phyloP scores from a whole-genome alignment of 2,329 filamentous ascomycete species.

The Chaetomiaceae sp. region DNA sequence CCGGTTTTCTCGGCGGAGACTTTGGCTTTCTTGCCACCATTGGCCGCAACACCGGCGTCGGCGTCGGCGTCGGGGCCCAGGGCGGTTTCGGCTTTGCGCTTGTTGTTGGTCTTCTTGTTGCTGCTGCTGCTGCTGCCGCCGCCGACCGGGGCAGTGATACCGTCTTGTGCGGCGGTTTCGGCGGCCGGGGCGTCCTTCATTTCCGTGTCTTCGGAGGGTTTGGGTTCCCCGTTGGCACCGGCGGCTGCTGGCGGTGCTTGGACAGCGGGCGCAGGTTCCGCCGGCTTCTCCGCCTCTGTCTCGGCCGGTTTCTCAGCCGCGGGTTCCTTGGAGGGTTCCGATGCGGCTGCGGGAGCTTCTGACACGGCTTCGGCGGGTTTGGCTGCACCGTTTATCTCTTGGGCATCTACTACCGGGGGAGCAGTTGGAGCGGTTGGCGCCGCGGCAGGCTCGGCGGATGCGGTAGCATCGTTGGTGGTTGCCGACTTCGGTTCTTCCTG shows the following conservation, averaged over 20 bases:
- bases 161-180: not conserved
- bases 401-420: not conserved
- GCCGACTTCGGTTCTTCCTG: not conserved
- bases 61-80: slow-evolving; percentile 9
- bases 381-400: slow-evolving; percentile 4
- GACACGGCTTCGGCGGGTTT: slow-evolving; percentile 1
- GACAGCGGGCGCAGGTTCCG: not conserved
- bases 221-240: slow-evolving; percentile 8
- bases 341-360: not conserved
- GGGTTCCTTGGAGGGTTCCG: not conserved
- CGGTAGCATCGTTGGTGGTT: not conserved
- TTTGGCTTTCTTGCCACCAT: slow-evolving; percentile 9
- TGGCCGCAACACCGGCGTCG: not conserved
- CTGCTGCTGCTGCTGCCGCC: not conserved
- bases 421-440: not conserved
- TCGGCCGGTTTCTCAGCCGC: not conserved
- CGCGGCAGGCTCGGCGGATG: slow-evolving; percentile 5
- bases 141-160: not conserved
- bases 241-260: not conserved
- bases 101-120: not conserved
- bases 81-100: slow-evolving; percentile 5
- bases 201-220: slow-evolving; percentile 14
- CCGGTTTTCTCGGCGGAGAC: no score
- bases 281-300: not conserved
- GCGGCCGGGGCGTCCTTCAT: slow-evolving; percentile 1